Evolutionary conservation across 2,329 filamentous ascomycete species (phyloP).

Genomic region (Colletotrichum sojae): DNA sequence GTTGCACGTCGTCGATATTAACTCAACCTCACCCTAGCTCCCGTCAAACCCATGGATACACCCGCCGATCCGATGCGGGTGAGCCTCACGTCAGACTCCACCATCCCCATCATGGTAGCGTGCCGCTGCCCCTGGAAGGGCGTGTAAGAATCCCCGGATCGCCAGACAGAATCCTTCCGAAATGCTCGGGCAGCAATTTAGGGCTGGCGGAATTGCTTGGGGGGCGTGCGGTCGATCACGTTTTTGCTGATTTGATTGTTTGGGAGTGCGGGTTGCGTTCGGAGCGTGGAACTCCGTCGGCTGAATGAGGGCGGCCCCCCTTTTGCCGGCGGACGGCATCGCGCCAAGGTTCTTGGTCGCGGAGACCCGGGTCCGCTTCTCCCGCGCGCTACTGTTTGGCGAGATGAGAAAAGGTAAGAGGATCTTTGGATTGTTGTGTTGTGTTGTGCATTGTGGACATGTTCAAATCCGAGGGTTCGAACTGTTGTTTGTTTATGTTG

Average conservation of each 20-base stretch:
- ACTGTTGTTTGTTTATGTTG: no score
- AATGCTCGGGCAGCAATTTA: not conserved
- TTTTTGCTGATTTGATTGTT: no score
- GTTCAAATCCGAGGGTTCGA: no score
- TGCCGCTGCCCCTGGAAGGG: no score
- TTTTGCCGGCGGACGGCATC: not conserved
- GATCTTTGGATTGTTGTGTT: no score
- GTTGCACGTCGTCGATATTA: constrained; percentile 4
- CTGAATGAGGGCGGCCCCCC: constrained; percentile 1
- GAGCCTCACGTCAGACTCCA: not conserved
- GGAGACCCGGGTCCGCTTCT: not conserved
- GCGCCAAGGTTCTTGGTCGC: not conserved
- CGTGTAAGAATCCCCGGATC: not conserved
- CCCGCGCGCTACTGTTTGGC: no score
- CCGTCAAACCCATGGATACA: not conserved
- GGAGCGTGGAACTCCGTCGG: constrained; percentile 7
- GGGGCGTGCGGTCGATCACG: no score
- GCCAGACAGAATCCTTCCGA: constrained; percentile 2
- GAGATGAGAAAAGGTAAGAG: no score
- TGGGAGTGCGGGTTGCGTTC: not conserved
- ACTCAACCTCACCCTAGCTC: not conserved
- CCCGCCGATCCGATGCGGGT: not conserved
- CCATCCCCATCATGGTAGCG: not conserved
- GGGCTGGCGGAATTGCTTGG: no score
- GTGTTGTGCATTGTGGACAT: no score